Evolutionary conservation across 2,329 filamentous ascomycete species (phyloP), one percentile per base, ranked within the genome.

Genomic region (Hortaea sp.): DNA sequence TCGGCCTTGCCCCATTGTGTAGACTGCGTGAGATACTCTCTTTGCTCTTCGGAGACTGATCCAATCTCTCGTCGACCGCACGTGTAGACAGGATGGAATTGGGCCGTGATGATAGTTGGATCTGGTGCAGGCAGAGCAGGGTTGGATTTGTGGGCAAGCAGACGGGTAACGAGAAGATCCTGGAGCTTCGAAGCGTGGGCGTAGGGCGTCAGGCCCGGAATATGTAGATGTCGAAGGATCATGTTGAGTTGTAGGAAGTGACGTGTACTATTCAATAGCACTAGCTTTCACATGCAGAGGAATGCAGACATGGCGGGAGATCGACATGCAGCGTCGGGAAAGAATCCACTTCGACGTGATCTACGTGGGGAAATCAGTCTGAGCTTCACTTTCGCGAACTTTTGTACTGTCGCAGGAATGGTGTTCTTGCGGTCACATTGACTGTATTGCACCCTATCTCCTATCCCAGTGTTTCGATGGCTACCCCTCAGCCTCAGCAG

Each of bases 31-130:
- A 73, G 57, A 53, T 64, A 62, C 29, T 47, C 60, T 1, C 69
- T 64, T 54, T 82, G 76, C 1, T 58, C 54, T 0, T 58, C 43
- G 1, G 70, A 67, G 3, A 85, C 66, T 2, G 68, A 63, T 53
- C 65, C 57, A 62, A 70, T 57, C 59, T 95, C 88, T 30, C 92
- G 84, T 5, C 90, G 84, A 45, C 92, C 92, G 53, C 89, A 84
- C 10, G 90, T 95, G 68, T 92, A 95, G 41, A 88, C 87, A 1
- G 89, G 88, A 31, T 75, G 69, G 41, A 88, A 85, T 45, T 86
- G 82, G 66, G 94, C 92, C 53, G 87, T 88, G 52, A 97, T 73
- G 53, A 97, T 73, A 30, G 78, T 80, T 28, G 88, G 85, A 10
- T 72, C 69, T 1, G 84, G 84, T 6, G 75, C 65, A 4, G 68